Evolutionary conservation across 2,329 filamentous ascomycete species (phyloP), one percentile per base, ranked within the genome.

Genomic region (Blastomyces emzantsi): DNA sequence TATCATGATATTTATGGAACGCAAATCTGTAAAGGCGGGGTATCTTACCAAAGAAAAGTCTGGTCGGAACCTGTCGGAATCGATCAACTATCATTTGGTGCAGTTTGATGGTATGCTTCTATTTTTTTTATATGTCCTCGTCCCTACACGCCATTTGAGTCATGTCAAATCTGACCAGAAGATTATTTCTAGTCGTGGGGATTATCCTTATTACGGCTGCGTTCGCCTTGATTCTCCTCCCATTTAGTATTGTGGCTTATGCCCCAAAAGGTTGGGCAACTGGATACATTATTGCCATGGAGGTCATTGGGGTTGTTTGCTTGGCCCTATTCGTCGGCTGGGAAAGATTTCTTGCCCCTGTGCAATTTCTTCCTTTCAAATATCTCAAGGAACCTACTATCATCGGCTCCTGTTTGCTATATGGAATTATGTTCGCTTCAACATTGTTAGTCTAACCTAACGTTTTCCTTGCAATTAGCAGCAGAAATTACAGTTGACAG

Each of bases 361-460:
- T 87, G 82, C 45, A 76, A 68, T 64, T 76, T 73, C 25, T 87
- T 73, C 84, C 86, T 83, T 60, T 78, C 75, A 28, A 82, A 69
- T 67, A 88, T 80, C 47, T 76, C 69, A 33, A 74, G 73, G 62
- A 81, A 60, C 73, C 77, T 17, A 82, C 80, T 3, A 76, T 83
- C 28, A 62, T 82, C 11, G 81, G 81, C 5, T 78, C 82, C 1
- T 83, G 79, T 64, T 62, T 82, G 6, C 72, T 51, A 1, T 77
- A 78, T 36, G 75, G 77, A 28, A 71, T 74, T 8, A 71, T 81
- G 30, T 81, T 79, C 66, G 70, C 81, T 64, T 76, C 25, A 74
- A 83, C 9, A 74, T 84, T 60, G 55, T 63, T 33, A 62, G 62
- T 64, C 7, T 3, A 30, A 11, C 45, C 45, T 25, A 22, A 28